Base-by-base conservation (phyloP, 257 asterid species). In the Nyctanthes arbortristis region DNA sequence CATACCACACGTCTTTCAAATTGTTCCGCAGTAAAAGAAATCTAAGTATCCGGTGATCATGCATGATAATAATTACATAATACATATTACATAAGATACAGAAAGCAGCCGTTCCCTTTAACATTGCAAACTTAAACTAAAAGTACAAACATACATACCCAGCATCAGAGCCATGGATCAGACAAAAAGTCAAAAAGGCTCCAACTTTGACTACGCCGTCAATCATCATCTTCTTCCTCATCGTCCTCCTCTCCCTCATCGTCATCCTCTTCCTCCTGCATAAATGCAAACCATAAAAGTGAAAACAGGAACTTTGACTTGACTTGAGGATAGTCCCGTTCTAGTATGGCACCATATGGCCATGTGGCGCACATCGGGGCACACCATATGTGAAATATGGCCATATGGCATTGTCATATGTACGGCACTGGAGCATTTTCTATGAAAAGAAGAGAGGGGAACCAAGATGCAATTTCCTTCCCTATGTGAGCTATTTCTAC, bases 171-270 rank as follows among this genome's bases (percentile, higher is more conserved):
- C 33, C 70, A 25, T 57, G 43, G 13, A 71, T 62, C 67, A 34
- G 52, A 74, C 63, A 67, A 20, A 0, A 18, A 47, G 24, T 2
- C n/a, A 12, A 40, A 45, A 36, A 78, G 61, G 68, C 61, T 54
- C 57, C 37, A n/a, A 29, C 55, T 57, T 7, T 6, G 25, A 27
- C 1, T 31, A 56, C 52, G 58, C 54, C 40, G 68, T 85, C 85
- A 84, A 18, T 78, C 85, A 2, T 85, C 89, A 4, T 82, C 88
- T 0, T 78, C 88, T 0, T 83, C 90, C 0, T 82, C 89, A 0
- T 74, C 83, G 0, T 73, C 79, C 0, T 66, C 75, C 3, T 65
- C 69, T 2, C 28, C 70, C 0, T 76, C 80, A 2, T 66, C 79
- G 0, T 74, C 76, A 0, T 71, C 85, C 1, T 59, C 86, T 6